Base-by-base conservation (phyloP, 805 yeast species). In the Metschnikowia matae region DNA sequence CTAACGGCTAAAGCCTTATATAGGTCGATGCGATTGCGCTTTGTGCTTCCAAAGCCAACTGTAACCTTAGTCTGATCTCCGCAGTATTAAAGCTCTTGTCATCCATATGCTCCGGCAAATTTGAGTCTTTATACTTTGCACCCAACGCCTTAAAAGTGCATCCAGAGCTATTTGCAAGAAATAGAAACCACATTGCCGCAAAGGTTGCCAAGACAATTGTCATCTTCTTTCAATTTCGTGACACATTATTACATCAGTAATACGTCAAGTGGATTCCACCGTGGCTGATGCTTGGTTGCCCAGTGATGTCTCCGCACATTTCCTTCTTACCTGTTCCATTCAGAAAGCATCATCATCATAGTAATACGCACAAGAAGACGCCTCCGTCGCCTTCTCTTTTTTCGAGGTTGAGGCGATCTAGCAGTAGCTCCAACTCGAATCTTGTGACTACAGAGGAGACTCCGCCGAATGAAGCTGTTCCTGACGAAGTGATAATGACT, bases 261-360 rank as follows among this genome's bases (percentile, higher is more conserved):
- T 20, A 33, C 38, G 18, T 34, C 23, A 20, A 40, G 20, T 15
- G 29, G 29, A 29, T 20, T 6, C n/a, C 33, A 32, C 31, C 6
- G 20, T 33, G 26, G 38, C 37, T 11, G 38, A 42, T 42, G 45
- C 32, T 42, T 33, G 33, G 45, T 42, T 42, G 29, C 34, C 45
- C 32, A 14, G 23, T 34, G 34, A 42, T 42, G 45, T 37, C 18
- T 13, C 26, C 26, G 13, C 31, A 32, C 45, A 32, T 42, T n/a
- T 20, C 45, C 8, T 42, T 33, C 20, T 10, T 40, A 17, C 45
- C n/a, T 17, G 14, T 34, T 14, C 37, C 45, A n/a, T 42, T 42
- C 38, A 42, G 20, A 20, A 42, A 42, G 33, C 38, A 40, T 33
- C 31, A 40, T 33, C 31, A 40, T 21, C 33, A 33, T 21, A 20